A percentile compares a stretch with the other conserved stretches of the same genome.
Conservation (phyloP, 306 rosid species). For the Pueraria montana region DNA sequence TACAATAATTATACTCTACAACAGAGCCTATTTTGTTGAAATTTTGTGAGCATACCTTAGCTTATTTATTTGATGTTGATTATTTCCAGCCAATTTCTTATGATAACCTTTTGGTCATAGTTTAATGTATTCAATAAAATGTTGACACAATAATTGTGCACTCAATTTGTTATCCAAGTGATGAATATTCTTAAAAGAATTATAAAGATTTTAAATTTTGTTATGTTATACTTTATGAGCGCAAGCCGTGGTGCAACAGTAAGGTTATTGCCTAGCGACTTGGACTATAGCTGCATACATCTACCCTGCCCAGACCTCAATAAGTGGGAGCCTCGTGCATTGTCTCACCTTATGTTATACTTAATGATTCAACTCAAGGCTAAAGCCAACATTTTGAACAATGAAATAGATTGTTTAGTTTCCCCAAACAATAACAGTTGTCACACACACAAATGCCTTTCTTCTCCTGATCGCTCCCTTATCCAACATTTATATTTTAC, state of each 20-base stretch:
- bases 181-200: too few relatives aligned
- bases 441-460: not conserved
- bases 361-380: too few relatives aligned
- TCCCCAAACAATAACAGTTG: not conserved
- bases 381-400: not conserved
- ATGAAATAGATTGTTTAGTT: not conserved
- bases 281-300: too few relatives aligned
- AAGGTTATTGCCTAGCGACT: too few relatives aligned
- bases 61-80: conserved; percentile 7
- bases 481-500: conserved; percentile 8
- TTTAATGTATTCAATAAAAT: conserved; percentile 2
- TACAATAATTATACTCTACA: not conserved
- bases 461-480: not conserved
- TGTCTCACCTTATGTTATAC: too few relatives aligned
- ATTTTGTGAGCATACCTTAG: not conserved
- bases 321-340: too few relatives aligned
- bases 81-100: conserved; percentile 14
- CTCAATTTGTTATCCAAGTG: not conserved
- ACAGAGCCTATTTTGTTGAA: not conserved
- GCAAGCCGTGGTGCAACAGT: too few relatives aligned
- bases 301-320: too few relatives aligned
- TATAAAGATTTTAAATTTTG: too few relatives aligned
- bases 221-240: too few relatives aligned
- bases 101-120: not conserved
- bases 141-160: not conserved